Base-by-base conservation (phyloP, 2,329 filamentous ascomycete species). In the Metarhizium album region DNA sequence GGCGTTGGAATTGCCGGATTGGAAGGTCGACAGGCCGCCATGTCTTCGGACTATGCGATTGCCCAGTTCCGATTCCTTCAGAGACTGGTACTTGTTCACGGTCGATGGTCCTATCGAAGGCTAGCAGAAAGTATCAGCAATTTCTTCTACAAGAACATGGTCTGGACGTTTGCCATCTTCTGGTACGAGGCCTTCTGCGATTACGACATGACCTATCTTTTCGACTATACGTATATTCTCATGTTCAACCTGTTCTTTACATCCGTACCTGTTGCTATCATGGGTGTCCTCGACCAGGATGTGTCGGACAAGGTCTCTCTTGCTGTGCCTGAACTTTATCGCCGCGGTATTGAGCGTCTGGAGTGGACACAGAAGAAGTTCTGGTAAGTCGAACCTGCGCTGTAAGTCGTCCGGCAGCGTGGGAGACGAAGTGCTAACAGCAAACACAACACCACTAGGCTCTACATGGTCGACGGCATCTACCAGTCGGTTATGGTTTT, bases 81-180 rank as follows among this genome's bases (percentile, higher is more conserved):
- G 60, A 77, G 90, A 50, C 74, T 96, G 54, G 79, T 96, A 29
- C 78, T 96, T 20, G 90, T 96, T 4, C 90, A 96, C 64, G 90
- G 90, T 52, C 82, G 90, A 52, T 96, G 90, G 88, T 95, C 90
- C n/a, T 98, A 98, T 71, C 82, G 91, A 49, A 83, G 93, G 60
- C 73, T 98, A 66, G 89, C 86, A 29, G 93, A 98, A 72, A 87
- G 85, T 45, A 96, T 94, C 62, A 89, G 90, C 67, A 98, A 98
- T 68, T 98, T 98, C 77, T 98, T 98, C 75, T 98, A 97, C 81
- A 98, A 98, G 85, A 98, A 97, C 73, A 86, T 98, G 69, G 86
- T 97, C 48, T 98, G 93, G 93, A 93, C 89, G 1, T 91, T 96
- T 64, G 80, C 86, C 42, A 86, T 98, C 52, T 96, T 97, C 77